Evolutionary conservation across 2,329 filamentous ascomycete genomes (phyloP), one percentile per base, ranked within the genome.

Genomic region (Fusarium brachygibbosum): DNA sequence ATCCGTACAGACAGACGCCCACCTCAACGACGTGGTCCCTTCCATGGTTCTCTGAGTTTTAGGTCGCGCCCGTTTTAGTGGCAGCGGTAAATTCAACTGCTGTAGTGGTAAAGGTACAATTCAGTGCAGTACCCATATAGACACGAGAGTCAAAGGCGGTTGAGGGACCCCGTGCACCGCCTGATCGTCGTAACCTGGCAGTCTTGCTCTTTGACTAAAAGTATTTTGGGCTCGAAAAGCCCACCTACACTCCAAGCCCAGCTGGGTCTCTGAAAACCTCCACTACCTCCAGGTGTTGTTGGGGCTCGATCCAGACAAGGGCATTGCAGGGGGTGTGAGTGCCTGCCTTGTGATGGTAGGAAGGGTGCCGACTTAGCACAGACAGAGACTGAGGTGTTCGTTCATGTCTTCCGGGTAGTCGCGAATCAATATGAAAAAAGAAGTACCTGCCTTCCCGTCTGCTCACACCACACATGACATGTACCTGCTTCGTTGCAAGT

Each of bases 121-220:
- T 42, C 57, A 48, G 21, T 60, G 45, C 45, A 48, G 45, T 34
- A 31, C 17, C 28, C 44, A 31, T 29, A 29, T 14, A 46, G 44
- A 21, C 44, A 46, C 9, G 17, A 50, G 23, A 50, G 46, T 50
- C 21, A 50, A 34, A 61, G 53, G 41, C 35, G 56, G 42, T 46
- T 53, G 32, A 66, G 32, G 52, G 61, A 49, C 61, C 66, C 61
- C 49, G 57, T 67, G 53, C 66, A 61, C 67, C 52, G 53, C 44
- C 57, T 67, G 66, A 69, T 69, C 66, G 62, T 58, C 52, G 21
- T 40, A 41, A 49, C 40, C 55, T 51, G 35, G 28, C 25, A 37
- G 32, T 31, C 19, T 38, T 45, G 25, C 16, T 51, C 62, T 42
- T 65, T 59, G 62, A 65, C n/a, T 17, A 37, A 40, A 48, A 9